Evolutionary conservation across 768 basidiomycete genomes (phyloP).

Genomic region (Pleurotus tuoliensis): DNA sequence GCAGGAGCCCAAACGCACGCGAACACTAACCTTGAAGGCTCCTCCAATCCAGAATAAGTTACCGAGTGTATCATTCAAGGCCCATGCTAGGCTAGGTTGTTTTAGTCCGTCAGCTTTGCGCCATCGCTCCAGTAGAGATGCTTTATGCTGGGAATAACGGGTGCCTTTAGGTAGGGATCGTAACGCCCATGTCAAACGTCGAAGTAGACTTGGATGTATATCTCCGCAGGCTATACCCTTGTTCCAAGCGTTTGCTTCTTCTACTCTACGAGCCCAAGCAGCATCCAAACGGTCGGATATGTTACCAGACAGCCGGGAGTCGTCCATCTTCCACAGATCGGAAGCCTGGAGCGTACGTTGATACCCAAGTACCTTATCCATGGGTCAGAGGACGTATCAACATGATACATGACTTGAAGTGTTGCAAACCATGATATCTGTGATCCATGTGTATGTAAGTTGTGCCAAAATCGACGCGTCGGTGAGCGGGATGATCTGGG

Average conservation of each 20-base stretch:
- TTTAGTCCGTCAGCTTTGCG: conserved; percentile 39
- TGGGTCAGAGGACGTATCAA: background rate
- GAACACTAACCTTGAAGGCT: conserved; percentile 43
- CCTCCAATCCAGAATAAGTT: conserved; percentile 62
- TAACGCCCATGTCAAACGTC: conserved; percentile 40
- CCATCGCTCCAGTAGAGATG: conserved; percentile 39
- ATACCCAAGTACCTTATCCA: conserved; percentile 54
- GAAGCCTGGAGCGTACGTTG: conserved; percentile 71
- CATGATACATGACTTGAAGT: background rate
- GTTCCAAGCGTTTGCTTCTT: conserved; percentile 56
- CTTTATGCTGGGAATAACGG: conserved; percentile 21
- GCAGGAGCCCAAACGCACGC: background rate
- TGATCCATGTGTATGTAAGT: conserved; percentile 66
- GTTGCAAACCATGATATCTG: conserved; percentile 45
- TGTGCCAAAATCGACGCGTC: conserved; percentile 54
- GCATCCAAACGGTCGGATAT: conserved; percentile 53
- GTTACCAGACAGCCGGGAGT: conserved; percentile 40
- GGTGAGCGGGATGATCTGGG: conserved; percentile 52
- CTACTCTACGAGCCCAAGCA: conserved; percentile 47
- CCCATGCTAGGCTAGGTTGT: conserved; percentile 51
- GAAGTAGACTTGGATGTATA: conserved; percentile 34
- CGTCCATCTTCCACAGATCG: conserved; percentile 69
- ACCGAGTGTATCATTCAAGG: conserved; percentile 58
- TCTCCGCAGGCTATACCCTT: conserved; percentile 39
- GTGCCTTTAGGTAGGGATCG: conserved; percentile 20